Conservation (phyloP, 768 basidiomycete species). For the Dentipellis fragilis region DNA sequence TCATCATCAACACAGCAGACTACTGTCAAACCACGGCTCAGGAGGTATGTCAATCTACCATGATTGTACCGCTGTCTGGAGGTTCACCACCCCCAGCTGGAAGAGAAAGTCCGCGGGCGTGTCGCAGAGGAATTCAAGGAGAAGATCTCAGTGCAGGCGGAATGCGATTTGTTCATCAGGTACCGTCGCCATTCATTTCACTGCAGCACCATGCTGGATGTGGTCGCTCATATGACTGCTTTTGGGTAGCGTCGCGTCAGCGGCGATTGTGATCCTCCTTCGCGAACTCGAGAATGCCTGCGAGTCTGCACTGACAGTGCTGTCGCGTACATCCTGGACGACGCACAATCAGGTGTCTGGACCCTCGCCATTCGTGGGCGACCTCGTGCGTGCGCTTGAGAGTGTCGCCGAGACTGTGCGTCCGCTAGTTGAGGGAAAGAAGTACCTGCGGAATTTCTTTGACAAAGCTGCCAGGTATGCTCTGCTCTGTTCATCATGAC, state of each 20-base stretch:
- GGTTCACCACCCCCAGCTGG: conserved; percentile 45
- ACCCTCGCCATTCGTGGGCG: conserved; percentile 70
- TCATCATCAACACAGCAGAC: conserved; percentile 95
- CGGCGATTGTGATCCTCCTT: conserved; percentile 69
- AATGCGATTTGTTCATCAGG: conserved; percentile 87
- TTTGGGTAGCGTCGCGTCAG: conserved; percentile 62
- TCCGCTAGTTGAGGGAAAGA: conserved; percentile 86
- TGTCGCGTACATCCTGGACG: conserved; percentile 74
- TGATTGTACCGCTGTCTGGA: not conserved
- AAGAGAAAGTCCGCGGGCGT: conserved; percentile 83
- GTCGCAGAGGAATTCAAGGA: conserved; percentile 69
- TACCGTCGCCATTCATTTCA: conserved; percentile 24
- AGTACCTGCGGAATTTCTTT: conserved; percentile 84
- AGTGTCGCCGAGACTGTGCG: conserved; percentile 70
- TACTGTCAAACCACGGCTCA: conserved; percentile 89
- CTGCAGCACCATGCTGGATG: not conserved
- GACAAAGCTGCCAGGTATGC: conserved; percentile 86
- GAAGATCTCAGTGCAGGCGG: conserved; percentile 71
- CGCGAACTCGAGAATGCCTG: conserved; percentile 79
- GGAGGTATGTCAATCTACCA: conserved; percentile 42
- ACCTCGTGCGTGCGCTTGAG: conserved; percentile 66
- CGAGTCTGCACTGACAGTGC: conserved; percentile 68
- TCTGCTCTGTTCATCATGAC: not conserved
- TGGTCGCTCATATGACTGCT: not conserved
- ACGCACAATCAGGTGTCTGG: conserved; percentile 77